These are phyloP conservation scores for Stephania yunnanensis DNA, from an alignment of 164 flowering plant genomes.

Conservation along the genomic window DNA sequence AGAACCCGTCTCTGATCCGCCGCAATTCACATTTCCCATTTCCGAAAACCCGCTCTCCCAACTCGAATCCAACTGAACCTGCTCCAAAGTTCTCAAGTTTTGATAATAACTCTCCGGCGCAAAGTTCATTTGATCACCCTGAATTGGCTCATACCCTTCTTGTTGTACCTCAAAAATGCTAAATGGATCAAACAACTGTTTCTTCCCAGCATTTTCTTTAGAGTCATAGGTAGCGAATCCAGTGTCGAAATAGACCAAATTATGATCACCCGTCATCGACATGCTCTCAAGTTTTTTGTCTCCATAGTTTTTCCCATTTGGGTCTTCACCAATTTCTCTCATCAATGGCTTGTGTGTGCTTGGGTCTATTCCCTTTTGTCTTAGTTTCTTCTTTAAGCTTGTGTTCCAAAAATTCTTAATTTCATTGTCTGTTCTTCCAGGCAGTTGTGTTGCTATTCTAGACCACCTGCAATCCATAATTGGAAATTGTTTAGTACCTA, in stretches of 20 bases:
- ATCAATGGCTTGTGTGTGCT: conserved; percentile 1
- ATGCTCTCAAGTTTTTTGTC: not conserved
- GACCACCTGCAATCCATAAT: not conserved
- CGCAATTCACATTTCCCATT: not conserved
- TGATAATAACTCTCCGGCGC: not conserved
- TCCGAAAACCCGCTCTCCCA: not conserved
- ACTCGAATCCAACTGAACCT: not conserved
- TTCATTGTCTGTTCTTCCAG: conserved; percentile 1
- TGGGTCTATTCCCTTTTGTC: not conserved
- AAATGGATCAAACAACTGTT: not conserved
- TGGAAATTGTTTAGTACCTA: not conserved
- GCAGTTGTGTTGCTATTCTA: not conserved
- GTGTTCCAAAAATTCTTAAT: not conserved
- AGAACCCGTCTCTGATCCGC: not conserved
- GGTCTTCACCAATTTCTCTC: not conserved
- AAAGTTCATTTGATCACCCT: not conserved
- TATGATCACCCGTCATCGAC: not conserved
- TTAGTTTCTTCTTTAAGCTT: not conserved
- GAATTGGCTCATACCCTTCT: not conserved
- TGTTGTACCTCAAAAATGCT: not conserved
- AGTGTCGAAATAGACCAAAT: too few relatives aligned
- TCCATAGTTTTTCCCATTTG: not conserved
- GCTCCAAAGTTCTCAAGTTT: not conserved
- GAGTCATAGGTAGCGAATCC: not conserved
- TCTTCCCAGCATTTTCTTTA: not conserved